Evolutionary conservation across 2,329 filamentous ascomycete species (phyloP), one percentile per base, ranked within the genome.

Genomic region (Aspergillus phoenicis): DNA sequence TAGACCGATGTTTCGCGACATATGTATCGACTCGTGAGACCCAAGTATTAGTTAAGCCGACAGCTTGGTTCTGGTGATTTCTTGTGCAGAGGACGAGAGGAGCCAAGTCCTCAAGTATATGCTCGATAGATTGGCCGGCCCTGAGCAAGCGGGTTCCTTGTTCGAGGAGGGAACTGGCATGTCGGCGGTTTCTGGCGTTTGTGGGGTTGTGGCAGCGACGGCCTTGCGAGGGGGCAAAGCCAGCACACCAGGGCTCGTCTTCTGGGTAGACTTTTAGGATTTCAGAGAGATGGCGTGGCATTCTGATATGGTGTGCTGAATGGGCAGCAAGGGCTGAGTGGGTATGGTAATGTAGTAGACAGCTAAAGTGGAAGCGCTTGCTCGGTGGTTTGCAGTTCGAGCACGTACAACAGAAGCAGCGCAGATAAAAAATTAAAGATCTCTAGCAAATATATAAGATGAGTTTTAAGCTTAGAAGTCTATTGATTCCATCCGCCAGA

Each of bases 21-120:
- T 33, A 51, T 4, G 4, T 5, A 10, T 28, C 17, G 15, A 51
- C 47, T 7, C 11, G 26, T 11, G 15, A 17, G 26, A 17, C 28
- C 47, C 47, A 51, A 5, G 2, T 10, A 11, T 20, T 7, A 10
- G 15, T 28, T 15, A 51, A 11, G 17, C 10, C 7, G 2, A 3
- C 24, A 20, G 47, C 47, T 17, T 51, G 38, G 3, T 26, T 26
- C 36, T 71, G 67, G 48, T 71, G 70, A 3, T 45, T 62, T 2
- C 48, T 33, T 22, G 10, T 64, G 53, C 70, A 72, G 28, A 73
- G 47, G 8, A 67, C 65, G 33, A 63, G 33, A 24, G 67, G 66
- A n/a, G 70, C 70, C 7, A 73, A 28, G 13, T 67, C 48, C 36
- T 66, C 49, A 0, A 72, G 57, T 11, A 68, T 38, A 2, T 56